These are phyloP conservation scores for Isabelozyma rhagii DNA, from an alignment of 805 yeast genomes.

Conservation along the genomic window DNA sequence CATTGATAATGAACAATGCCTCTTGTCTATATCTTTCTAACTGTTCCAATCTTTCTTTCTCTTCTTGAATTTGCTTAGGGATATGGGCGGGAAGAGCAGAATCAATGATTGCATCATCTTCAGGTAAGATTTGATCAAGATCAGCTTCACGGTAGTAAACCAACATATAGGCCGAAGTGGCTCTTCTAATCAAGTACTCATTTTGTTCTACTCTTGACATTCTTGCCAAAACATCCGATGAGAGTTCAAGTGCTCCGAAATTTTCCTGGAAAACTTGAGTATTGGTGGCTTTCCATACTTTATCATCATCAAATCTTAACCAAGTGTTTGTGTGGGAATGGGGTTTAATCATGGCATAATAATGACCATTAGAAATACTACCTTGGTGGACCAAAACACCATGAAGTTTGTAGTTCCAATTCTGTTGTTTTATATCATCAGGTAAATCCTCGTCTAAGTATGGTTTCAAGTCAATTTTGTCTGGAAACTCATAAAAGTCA, in stretches of 20 bases:
- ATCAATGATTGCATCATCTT: conserved; percentile 45
- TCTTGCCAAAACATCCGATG: conserved; percentile 45
- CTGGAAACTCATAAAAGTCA: conserved; percentile 88
- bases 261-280: conserved; percentile 88
- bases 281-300: conserved; percentile 82
- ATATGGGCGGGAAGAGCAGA: conserved; percentile 58
- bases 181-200: conserved; percentile 64
- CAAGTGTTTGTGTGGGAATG: conserved; percentile 58
- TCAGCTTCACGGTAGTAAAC: conserved; percentile 77
- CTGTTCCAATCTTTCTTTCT: conserved; percentile 54
- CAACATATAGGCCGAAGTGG: conserved; percentile 95
- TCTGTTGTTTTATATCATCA: conserved; percentile 42
- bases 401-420: conserved; percentile 80
- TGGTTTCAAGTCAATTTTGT: conserved; percentile 73
- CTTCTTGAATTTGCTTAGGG: conserved; percentile 60
- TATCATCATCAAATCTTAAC: conserved; percentile 94
- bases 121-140: conserved; percentile 56
- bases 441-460: conserved; percentile 61
- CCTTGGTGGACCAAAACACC: conserved; percentile 97
- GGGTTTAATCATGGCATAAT: conserved; percentile 91
- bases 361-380: conserved; percentile 93
- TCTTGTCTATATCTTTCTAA: conserved; percentile 66
- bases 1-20: conserved; percentile 39
- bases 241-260: conserved; percentile 72
- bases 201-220: conserved; percentile 61